Percentiles rank a stretch among this genome's conserved stretches.
Evolutionary conservation across 352 stramenopile species (phyloP).

Genomic region (Globisporangium carolinianum): DNA sequence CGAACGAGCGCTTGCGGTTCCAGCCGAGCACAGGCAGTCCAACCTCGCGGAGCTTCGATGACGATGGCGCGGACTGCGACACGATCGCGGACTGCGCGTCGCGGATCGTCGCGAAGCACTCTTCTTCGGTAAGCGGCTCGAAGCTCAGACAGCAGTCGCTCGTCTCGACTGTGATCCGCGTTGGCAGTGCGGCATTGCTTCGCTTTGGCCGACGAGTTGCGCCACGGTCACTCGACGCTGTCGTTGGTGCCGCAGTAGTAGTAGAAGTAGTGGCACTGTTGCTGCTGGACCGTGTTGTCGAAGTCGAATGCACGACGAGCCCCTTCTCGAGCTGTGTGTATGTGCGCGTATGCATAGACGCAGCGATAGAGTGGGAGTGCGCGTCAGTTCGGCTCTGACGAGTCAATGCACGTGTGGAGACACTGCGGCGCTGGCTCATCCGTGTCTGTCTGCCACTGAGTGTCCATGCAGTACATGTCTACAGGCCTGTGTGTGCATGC

Average conservation of each 20-base stretch:
- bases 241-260: neutral
- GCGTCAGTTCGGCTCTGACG: neutral
- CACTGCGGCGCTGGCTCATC: no score
- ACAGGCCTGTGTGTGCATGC: no score
- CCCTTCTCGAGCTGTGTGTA: neutral
- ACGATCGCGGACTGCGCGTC: constrained; percentile 9
- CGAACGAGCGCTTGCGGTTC: constrained; percentile 27
- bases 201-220: neutral
- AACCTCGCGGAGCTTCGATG: constrained; percentile 12
- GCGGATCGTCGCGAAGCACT: constrained; percentile 18
- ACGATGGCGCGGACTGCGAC: constrained; percentile 10
- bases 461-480: no score
- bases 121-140: constrained; percentile 14
- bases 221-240: no score
- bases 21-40: constrained; percentile 22
- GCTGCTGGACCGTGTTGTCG: neutral
- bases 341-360: neutral
- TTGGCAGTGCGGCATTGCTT: neutral
- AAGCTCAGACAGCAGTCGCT: constrained; percentile 17
- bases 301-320: neutral
- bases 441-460: no score
- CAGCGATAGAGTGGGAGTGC: neutral
- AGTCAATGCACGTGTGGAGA: no score
- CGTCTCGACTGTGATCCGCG: constrained; percentile 10
- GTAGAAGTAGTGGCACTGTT: neutral